A percentile compares a stretch with the other conserved stretches of the same genome.
Conservation (phyloP, 148 eudicot species). For the Pouteria glomerata region DNA sequence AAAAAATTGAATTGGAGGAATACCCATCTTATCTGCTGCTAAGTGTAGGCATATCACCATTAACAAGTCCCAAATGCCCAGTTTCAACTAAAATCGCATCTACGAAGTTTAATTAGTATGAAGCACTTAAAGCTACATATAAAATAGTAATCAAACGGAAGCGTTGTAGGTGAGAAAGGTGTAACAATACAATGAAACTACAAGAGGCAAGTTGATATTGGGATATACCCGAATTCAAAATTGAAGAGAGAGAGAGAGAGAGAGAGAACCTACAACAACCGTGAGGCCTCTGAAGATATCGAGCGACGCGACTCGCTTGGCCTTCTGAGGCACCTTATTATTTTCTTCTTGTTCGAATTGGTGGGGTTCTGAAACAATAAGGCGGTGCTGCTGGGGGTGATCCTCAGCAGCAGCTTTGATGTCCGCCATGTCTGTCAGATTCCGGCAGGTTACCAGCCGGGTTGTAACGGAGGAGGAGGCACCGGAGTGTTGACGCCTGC, state of each 20-base stretch:
- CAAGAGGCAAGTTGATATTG: no score
- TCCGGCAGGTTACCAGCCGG: background rate
- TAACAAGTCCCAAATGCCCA: no score
- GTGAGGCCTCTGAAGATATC: slow-evolving; percentile 95
- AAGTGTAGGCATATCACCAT: no score
- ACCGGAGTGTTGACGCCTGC: background rate
- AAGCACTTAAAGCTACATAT: no score
- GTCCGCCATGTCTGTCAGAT: slow-evolving; percentile 19
- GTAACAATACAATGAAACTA: no score
- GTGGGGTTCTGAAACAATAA: slow-evolving; percentile 15
- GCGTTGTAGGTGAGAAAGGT: no score
- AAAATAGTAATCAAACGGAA: no score
- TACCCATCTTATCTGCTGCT: no score
- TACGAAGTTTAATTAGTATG: no score
- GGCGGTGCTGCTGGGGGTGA: slow-evolving; percentile 19
- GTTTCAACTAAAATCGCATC: no score
- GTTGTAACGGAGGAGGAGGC: background rate
- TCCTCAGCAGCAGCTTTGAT: slow-evolving; percentile 16
- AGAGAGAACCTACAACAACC: slow-evolving; percentile 44
- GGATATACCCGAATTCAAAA: no score
- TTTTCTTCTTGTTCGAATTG: slow-evolving; percentile 5
- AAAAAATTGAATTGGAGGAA: no score
- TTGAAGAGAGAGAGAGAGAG: background rate
- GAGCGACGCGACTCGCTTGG: slow-evolving; percentile 61
- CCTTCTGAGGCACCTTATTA: slow-evolving; percentile 7